phyloP scores from a whole-genome alignment of 306 rosid genomes.

The Gynostemma pentaphyllum region DNA sequence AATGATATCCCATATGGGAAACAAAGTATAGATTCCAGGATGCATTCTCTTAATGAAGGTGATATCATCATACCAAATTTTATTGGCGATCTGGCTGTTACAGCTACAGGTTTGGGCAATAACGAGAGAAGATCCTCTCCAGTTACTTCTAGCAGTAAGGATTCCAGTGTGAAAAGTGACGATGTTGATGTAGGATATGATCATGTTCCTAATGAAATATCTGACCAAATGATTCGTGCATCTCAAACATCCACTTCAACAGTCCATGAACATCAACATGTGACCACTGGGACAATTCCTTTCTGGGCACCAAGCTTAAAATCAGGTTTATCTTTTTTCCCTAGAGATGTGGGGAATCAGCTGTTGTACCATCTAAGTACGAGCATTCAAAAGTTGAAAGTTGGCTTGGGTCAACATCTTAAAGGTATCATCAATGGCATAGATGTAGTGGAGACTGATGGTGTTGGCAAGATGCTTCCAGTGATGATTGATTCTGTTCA shows the following conservation, averaged over 20 bases:
- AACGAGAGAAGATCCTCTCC: constrained; percentile 21
- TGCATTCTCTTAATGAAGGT: constrained; percentile 17
- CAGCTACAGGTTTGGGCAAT: constrained; percentile 8
- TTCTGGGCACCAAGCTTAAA: constrained; percentile 29
- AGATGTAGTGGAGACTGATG: constrained; percentile 37
- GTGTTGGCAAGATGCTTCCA: constrained; percentile 41
- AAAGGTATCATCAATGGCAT: constrained; percentile 35
- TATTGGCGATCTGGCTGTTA: constrained; percentile 11
- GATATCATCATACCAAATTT: constrained; percentile 14
- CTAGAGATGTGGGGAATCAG: constrained; percentile 32
- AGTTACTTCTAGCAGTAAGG: constrained; percentile 18
- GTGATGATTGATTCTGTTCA: constrained; percentile 70
- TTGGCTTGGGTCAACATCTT: constrained; percentile 29
- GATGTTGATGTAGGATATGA: constrained; percentile 19
- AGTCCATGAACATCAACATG: constrained; percentile 20
- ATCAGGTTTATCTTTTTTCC: constrained; percentile 28
- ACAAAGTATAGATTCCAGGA: constrained; percentile 15
- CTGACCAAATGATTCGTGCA: constrained; percentile 20
- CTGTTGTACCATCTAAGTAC: constrained; percentile 27
- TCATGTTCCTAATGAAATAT: constrained; percentile 18
- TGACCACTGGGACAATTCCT: constrained; percentile 23
- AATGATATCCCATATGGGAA: constrained; percentile 16
- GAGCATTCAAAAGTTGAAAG: constrained; percentile 38
- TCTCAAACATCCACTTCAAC: constrained; percentile 24
- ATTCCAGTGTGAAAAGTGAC: constrained; percentile 21